A percentile compares a stretch with the other conserved stretches of the same genome.
Conservation (phyloP, 202 grass and related monocot genomes). For the Zizania palustris region DNA sequence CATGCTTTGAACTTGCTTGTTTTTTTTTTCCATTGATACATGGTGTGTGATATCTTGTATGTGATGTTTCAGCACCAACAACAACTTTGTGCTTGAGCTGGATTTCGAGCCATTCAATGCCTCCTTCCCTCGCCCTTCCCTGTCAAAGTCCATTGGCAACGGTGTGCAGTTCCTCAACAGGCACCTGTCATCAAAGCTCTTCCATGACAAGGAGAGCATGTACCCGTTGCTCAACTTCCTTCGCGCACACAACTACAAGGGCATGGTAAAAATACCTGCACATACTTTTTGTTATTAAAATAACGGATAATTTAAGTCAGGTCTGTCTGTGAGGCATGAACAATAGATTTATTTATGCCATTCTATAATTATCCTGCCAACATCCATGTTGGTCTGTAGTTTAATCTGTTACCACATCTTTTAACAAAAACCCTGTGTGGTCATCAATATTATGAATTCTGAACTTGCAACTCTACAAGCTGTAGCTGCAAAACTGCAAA, state of each 20-base stretch:
- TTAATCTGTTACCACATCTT: too few species aligned
- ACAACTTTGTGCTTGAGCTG: slow-evolving; percentile 87
- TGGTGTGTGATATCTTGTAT: neutral
- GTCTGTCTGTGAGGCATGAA: neutral
- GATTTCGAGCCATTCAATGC: slow-evolving; percentile 99
- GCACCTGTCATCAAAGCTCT: slow-evolving; percentile 95
- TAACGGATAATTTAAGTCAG: neutral
- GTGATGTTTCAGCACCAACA: slow-evolving; percentile 49
- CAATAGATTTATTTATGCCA: too few species aligned
- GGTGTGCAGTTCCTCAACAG: slow-evolving; percentile 98
- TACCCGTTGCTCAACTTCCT: slow-evolving; percentile 97
- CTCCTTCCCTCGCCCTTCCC: slow-evolving; percentile 90
- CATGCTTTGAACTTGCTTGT: neutral
- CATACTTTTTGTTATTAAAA: neutral
- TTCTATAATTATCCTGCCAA: too few species aligned
- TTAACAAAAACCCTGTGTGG: too few species aligned
- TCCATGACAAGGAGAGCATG: slow-evolving; percentile 98
- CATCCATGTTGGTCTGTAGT: too few species aligned
- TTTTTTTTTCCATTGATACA: neutral
- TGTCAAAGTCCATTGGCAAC: slow-evolving; percentile 95
- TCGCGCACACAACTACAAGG: slow-evolving; percentile 94
- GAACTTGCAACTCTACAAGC: neutral
- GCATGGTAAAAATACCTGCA: slow-evolving; percentile 57
- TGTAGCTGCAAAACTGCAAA: neutral
- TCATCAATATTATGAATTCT: too few species aligned